Evolutionary conservation across 228 moss, liverwort and hornwort species (phyloP), one percentile per base, ranked within the genome.

Genomic region (Sphagnum magellanicum): DNA sequence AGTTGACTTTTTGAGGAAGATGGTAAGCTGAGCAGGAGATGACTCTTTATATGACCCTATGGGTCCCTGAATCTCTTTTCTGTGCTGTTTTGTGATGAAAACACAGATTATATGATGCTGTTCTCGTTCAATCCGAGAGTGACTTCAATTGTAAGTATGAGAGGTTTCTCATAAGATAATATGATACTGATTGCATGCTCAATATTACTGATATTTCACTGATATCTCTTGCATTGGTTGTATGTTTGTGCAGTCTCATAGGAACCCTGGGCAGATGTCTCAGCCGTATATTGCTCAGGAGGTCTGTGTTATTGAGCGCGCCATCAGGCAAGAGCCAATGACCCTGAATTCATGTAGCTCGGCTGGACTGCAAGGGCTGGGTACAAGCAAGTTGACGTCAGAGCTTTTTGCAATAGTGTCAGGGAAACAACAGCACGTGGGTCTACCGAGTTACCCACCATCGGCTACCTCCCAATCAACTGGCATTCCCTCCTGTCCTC

Each of bases 271-370:
- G 68, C 88, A 86, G 64, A 83, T 79, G 75, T 77, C 82, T 63
- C 92, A 92, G 64, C 88, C 91, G 48, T 89, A 77, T 75, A 75
- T 91, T 76, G 9, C 8, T 1, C 55, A 55, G 12, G 91, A 91
- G 76, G 89, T 89, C 1, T 92, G 96, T 58, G 91, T 92, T 15
- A 92, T 92, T 61, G 90, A 92, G 75, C 95, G 95, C 46, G 91
- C 95, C 50, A 82, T 86, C 55, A 83, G 91, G 74, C 92, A 96
- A 75, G 95, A 92, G 73, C 86, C 89, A 49, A 67, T 89, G 15
- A 82, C 81, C 74, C 70, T 77, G 59, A 92, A 71, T 62, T 72
- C 84, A 47, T 32, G 32, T 32, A 71, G 86, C 73, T 89, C 82
- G 72, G 89, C 77, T 63, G 89, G 91, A 59, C 66, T 84, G 15